phyloP scores from a whole-genome alignment of 768 basidiomycete species.

The Termitomyces sp. region DNA sequence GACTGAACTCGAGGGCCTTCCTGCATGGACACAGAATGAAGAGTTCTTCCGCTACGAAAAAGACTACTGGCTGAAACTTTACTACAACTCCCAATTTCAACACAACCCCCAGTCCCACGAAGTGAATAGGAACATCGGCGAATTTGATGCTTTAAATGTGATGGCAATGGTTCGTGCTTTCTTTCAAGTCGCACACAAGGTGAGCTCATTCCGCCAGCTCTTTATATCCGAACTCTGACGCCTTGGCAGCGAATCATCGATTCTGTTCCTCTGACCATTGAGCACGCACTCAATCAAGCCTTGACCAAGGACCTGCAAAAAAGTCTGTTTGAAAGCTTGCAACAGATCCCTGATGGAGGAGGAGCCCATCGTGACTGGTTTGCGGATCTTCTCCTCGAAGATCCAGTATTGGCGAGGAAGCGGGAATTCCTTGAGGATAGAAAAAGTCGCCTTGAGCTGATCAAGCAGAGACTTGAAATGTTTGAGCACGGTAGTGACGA shows the following conservation, averaged over 20 bases:
- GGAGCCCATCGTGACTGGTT: conserved; percentile 9
- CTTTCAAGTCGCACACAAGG: conserved; percentile 52
- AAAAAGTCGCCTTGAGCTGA: conserved; percentile 17
- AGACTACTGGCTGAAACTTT: conserved; percentile 15
- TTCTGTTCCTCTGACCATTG: conserved; percentile 44
- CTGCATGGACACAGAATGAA: conserved; percentile 30
- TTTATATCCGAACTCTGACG: neutral
- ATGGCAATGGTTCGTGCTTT: conserved; percentile 56
- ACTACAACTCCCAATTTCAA: neutral
- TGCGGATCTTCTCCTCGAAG: conserved; percentile 33
- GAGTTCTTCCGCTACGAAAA: conserved; percentile 15
- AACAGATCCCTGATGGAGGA: conserved; percentile 10
- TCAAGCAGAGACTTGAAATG: conserved; percentile 25
- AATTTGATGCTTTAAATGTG: conserved; percentile 40
- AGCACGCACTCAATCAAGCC: conserved; percentile 36
- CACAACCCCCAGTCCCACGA: neutral
- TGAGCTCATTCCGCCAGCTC: conserved; percentile 11
- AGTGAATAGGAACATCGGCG: neutral
- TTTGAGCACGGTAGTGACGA: conserved; percentile 9
- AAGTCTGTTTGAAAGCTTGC: conserved; percentile 27
- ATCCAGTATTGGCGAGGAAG: conserved; percentile 25
- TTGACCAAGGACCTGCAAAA: conserved; percentile 29
- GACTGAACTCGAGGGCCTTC: conserved; percentile 31
- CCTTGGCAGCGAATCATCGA: conserved; percentile 48
- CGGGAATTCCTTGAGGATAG: conserved; percentile 25